Percentiles rank a stretch among this genome's conserved stretches.
These are phyloP conservation scores for Colletotrichum trifolii DNA, from an alignment of 2,329 filamentous ascomycete species.

Conservation along the genomic window DNA sequence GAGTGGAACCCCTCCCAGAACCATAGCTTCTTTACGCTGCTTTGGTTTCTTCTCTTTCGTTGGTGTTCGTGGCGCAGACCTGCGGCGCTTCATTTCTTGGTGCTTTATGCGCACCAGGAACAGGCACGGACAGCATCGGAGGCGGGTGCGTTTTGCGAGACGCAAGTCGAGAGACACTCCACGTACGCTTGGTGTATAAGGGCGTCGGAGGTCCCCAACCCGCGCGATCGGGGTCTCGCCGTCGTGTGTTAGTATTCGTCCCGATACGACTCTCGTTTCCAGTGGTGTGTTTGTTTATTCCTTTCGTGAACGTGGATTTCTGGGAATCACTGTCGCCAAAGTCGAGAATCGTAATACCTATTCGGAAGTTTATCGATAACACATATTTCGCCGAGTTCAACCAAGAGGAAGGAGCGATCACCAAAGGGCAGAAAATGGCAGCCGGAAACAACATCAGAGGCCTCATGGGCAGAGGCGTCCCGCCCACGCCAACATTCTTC, in stretches of 20 bases:
- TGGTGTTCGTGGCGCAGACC: slow-evolving; percentile 12
- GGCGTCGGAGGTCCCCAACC: slow-evolving; percentile 12
- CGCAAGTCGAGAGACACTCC: no score
- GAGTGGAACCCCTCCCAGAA: no score
- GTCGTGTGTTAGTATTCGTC: not conserved
- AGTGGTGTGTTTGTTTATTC: not conserved
- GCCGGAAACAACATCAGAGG: slow-evolving; percentile 39
- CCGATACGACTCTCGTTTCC: not conserved
- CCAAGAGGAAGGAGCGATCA: no score
- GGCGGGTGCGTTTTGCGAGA: no score
- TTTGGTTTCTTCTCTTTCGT: not conserved
- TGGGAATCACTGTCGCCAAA: not conserved
- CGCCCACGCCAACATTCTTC: slow-evolving; percentile 50
- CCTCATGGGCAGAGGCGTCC: slow-evolving; percentile 50
- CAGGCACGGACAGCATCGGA: slow-evolving; percentile 5
- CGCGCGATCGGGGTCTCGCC: not conserved
- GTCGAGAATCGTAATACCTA: slow-evolving; percentile 12
- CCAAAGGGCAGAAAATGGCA: not conserved
- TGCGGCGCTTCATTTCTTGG: slow-evolving; percentile 14
- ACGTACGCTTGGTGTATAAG: slow-evolving; percentile 6
- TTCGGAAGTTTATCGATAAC: not conserved
- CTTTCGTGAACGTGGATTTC: not conserved
- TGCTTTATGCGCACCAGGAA: not conserved
- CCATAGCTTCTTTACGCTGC: not conserved
- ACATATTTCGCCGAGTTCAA: not conserved